Conservation (phyloP, 78 protist genomes). For the Trichosphaerium sp. region DNA sequence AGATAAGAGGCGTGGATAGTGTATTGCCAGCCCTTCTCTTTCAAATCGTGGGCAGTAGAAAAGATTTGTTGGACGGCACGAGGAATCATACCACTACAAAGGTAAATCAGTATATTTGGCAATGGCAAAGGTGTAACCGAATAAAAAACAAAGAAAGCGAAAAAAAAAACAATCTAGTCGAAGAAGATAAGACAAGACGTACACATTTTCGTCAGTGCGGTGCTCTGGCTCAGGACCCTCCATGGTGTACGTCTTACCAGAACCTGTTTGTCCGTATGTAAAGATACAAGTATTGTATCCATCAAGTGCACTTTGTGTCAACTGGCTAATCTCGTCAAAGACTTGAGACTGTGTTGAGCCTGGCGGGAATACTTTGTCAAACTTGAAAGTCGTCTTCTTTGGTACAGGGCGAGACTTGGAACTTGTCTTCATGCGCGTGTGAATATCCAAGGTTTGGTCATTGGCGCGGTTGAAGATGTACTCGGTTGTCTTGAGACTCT, state of each 20-base stretch:
- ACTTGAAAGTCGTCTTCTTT: conserved; percentile 16
- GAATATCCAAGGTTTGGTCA: conserved; percentile 2
- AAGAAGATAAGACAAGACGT: no score
- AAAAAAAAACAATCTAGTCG: no score
- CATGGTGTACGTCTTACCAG: conserved; percentile 79
- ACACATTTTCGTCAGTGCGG: background rate
- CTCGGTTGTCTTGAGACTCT: background rate
- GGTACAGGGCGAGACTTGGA: background rate
- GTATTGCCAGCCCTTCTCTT: conserved; percentile 22
- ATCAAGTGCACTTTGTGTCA: conserved; percentile 61
- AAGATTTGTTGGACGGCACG: conserved; percentile 51
- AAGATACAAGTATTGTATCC: conserved; percentile 82
- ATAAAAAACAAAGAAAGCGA: no score
- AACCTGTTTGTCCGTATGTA: conserved; percentile 70
- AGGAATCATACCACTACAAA: conserved; percentile 49
- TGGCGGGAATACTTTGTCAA: conserved; percentile 54
- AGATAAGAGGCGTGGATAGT: conserved; percentile 38
- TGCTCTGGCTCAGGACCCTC: conserved; percentile 23
- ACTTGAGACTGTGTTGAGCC: conserved; percentile 45
- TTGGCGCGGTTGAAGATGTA: background rate
- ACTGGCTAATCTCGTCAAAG: conserved; percentile 61
- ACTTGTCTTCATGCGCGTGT: background rate
- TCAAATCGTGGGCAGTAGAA: background rate
- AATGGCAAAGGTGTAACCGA: background rate
- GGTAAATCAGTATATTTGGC: background rate